Conservation (phyloP, 2,329 filamentous ascomycete genomes). For the Cercospora sesami region DNA sequence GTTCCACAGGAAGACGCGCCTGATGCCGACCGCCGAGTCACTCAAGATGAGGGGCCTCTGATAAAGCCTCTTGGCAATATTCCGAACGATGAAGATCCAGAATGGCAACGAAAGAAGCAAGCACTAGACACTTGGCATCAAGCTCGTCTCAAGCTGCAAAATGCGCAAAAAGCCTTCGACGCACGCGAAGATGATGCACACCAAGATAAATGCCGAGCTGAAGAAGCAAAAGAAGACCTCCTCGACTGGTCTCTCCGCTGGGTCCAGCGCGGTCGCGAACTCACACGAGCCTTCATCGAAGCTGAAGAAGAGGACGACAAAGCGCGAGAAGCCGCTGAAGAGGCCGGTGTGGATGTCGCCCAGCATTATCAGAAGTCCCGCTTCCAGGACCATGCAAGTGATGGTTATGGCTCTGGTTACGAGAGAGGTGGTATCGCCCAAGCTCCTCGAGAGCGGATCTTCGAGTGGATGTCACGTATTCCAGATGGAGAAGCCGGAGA, state of each 20-base stretch:
- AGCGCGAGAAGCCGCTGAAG: background rate
- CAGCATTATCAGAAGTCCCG: background rate
- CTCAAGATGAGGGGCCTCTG: too few relatives aligned
- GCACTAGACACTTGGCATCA: background rate
- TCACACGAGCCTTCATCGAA: background rate
- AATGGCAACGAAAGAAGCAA: background rate
- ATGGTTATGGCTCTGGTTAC: background rate
- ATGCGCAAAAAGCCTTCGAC: background rate
- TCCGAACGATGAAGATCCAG: background rate
- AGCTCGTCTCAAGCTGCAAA: background rate
- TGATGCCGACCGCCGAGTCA: too few relatives aligned
- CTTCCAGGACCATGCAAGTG: background rate
- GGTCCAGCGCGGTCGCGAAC: background rate
- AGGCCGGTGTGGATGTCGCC: background rate
- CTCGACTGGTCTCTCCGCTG: background rate
- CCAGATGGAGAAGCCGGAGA: background rate
- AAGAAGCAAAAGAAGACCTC: background rate
- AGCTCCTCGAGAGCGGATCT: background rate
- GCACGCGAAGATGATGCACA: background rate
- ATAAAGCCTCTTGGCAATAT: background rate
- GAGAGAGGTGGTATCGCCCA: background rate
- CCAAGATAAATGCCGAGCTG: background rate
- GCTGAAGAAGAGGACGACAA: background rate
- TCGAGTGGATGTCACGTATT: background rate
- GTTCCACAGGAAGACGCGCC: too few relatives aligned